Conservation (phyloP, 176 grass and related monocot genomes). For the maize (Zea mays) region DNA sequence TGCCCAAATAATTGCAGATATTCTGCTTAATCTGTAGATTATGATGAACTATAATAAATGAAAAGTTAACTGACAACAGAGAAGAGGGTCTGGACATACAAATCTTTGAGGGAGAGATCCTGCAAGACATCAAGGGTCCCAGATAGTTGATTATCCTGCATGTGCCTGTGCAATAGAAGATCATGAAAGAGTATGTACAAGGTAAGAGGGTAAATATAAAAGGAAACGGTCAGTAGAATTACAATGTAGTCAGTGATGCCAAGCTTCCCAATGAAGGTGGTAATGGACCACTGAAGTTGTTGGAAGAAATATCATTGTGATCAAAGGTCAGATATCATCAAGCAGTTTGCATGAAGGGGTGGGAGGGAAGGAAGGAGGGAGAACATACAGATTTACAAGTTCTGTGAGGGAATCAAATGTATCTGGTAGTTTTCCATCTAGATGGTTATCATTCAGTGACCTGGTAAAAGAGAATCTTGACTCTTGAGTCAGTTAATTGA, state of each 20-base stretch:
- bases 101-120: slow-evolving; percentile 86
- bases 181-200: slow-evolving; percentile 32
- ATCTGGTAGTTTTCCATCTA: slow-evolving; percentile 76
- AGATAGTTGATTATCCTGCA: slow-evolving; percentile 78
- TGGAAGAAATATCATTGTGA: slow-evolving; percentile 81
- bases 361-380: not conserved
- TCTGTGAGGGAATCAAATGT: slow-evolving; percentile 70
- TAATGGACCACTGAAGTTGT: slow-evolving; percentile 84
- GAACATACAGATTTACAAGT: slow-evolving; percentile 87
- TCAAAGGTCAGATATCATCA: slow-evolving; percentile 28
- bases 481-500: slow-evolving; percentile 25
- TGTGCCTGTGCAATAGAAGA: slow-evolving; percentile 53
- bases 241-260: slow-evolving; percentile 86
- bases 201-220: slow-evolving; percentile 2
- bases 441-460: slow-evolving; percentile 89
- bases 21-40: not conserved
- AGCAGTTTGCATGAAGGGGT: not conserved
- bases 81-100: slow-evolving; percentile 58
- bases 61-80: slow-evolving; percentile 27
- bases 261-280: slow-evolving; percentile 81
- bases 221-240: slow-evolving; percentile 44
- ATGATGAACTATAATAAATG: slow-evolving; percentile 16
- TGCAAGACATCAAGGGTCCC: slow-evolving; percentile 80
- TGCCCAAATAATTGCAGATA: slow-evolving; percentile 26
- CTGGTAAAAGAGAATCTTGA: slow-evolving; percentile 52